A percentile compares a stretch with the other conserved stretches of the same genome.
Conservation (phyloP, 306 rosid genomes). For the Trifolium fragiferum region DNA sequence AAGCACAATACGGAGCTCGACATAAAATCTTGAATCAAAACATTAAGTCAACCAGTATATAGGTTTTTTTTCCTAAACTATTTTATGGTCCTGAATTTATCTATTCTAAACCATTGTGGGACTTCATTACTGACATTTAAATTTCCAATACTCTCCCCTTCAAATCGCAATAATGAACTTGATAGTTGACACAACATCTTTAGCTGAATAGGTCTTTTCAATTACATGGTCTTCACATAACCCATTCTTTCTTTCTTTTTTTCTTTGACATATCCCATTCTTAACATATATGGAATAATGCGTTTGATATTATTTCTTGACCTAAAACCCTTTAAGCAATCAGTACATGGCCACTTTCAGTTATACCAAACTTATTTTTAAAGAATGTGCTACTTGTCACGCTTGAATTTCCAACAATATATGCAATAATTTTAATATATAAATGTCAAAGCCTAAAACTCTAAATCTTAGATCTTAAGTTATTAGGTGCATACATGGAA, state of each 20-base stretch:
- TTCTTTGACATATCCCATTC: no score
- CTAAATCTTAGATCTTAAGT: background rate
- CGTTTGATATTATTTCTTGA: background rate
- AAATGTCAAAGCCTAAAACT: background rate
- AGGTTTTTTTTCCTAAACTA: background rate
- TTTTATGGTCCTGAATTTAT: background rate
- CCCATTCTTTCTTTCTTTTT: background rate
- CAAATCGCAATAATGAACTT: background rate
- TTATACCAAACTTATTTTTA: background rate
- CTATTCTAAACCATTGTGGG: background rate
- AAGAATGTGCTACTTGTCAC: background rate
- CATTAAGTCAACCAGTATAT: background rate
- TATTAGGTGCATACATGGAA: slow-evolving; percentile 10
- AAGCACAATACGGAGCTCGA: no score
- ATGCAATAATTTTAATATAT: background rate
- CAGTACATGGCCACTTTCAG: background rate
- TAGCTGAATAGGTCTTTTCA: background rate
- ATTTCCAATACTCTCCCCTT: background rate
- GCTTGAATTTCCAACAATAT: background rate
- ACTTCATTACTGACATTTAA: background rate
- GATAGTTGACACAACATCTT: background rate
- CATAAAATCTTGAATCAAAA: no score
- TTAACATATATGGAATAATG: background rate
- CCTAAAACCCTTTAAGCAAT: background rate
- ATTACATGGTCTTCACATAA: background rate